Conservation (phyloP, 345 rosid genomes). For the Triadica sebifera region DNA sequence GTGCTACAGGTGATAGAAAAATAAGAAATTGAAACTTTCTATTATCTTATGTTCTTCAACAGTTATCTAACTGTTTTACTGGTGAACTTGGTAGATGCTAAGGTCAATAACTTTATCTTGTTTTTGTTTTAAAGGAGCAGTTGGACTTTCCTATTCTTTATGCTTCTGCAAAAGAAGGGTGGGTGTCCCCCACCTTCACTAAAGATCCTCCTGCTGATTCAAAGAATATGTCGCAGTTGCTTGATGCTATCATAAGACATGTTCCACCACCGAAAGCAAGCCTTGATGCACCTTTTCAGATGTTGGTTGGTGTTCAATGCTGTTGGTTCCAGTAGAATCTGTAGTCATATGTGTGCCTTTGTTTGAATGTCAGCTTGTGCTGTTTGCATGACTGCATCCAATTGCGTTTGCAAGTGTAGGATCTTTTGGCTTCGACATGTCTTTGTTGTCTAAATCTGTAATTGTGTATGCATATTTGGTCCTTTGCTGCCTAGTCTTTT, state of each 20-base stretch:
- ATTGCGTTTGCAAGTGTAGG: neutral
- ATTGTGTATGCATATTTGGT: neutral
- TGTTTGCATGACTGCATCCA: neutral
- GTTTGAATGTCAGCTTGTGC: neutral
- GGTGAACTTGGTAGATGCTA: conserved; percentile 9
- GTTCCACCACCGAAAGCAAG: conserved; percentile 76
- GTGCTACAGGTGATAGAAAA: conserved; percentile 78
- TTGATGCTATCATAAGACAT: conserved; percentile 76
- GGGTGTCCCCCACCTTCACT: conserved; percentile 87
- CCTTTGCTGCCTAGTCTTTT: neutral
- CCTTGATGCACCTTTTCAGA: conserved; percentile 84
- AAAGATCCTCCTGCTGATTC: conserved; percentile 75
- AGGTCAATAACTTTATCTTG: conserved; percentile 9
- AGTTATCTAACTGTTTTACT: conserved; percentile 6
- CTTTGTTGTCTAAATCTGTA: neutral
- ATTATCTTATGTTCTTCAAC: neutral
- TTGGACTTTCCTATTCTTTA: conserved; percentile 94
- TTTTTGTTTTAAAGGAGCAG: conserved; percentile 71
- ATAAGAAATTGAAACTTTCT: neutral
- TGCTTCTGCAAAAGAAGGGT: conserved; percentile 99
- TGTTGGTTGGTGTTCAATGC: conserved; percentile 68
- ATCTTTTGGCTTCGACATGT: neutral
- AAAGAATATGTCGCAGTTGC: conserved; percentile 86
- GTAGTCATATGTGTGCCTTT: neutral
- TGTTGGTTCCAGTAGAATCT: conserved; percentile 5